Conservation (phyloP, 116 monocot species). For the Dioscorea cayenensis region DNA sequence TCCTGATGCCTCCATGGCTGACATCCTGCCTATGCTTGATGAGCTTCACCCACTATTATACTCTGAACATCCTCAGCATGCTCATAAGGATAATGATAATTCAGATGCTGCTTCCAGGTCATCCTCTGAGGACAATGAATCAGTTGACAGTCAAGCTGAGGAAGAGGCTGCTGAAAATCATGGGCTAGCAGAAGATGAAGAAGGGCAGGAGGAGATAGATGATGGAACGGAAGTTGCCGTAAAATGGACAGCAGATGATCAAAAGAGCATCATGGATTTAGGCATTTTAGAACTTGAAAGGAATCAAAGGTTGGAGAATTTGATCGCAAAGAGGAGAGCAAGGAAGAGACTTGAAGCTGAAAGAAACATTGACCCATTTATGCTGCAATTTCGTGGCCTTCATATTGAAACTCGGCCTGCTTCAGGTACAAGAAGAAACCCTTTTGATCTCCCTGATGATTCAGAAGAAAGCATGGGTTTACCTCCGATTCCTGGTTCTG, state of each 20-base stretch:
- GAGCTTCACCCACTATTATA: constrained; percentile 80
- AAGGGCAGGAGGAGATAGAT: constrained; percentile 26
- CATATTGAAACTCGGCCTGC: constrained; percentile 41
- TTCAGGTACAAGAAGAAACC: constrained; percentile 46
- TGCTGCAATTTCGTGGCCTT: constrained; percentile 30
- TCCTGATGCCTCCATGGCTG: constrained; percentile 75
- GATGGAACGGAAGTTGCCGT: constrained; percentile 24
- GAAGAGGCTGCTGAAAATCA: constrained; percentile 19
- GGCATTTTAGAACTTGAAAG: constrained; percentile 74
- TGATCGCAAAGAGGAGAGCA: constrained; percentile 72
- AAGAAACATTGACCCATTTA: constrained; percentile 21
- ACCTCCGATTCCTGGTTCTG: constrained; percentile 75
- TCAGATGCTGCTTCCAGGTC: constrained; percentile 26
- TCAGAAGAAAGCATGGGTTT: constrained; percentile 26
- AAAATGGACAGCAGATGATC: constrained; percentile 56
- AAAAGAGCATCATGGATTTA: constrained; percentile 70
- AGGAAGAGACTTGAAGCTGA: constrained; percentile 42
- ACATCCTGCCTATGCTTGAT: constrained; percentile 78
- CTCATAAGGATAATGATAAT: constrained; percentile 20
- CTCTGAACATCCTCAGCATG: constrained; percentile 26
- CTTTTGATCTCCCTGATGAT: constrained; percentile 68
- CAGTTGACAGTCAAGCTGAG: constrained; percentile 28
- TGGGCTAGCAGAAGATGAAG: constrained; percentile 21
- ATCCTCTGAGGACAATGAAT: constrained; percentile 25
- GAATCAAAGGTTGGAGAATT: constrained; percentile 72